Evolutionary conservation across 2,329 filamentous ascomycete genomes (phyloP).

Genomic region (Fusarium subglutinans): DNA sequence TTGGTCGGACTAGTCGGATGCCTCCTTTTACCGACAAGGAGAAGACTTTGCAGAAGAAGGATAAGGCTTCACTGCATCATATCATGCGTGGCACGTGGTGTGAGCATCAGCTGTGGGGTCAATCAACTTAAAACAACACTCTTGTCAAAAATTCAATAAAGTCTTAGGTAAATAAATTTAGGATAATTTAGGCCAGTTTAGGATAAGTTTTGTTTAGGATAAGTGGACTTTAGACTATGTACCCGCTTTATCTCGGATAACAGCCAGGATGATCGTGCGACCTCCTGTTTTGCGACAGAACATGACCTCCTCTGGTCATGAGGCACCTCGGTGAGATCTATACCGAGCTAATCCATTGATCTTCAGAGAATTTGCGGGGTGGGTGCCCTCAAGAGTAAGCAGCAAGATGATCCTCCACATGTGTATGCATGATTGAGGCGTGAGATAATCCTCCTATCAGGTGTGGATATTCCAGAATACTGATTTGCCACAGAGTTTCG

Average conservation of each 20-base stretch:
- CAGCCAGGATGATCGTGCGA: not conserved
- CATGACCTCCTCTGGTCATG: not conserved
- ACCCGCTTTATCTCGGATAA: not conserved
- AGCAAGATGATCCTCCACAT: not conserved
- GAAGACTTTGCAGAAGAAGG: not conserved
- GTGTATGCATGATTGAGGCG: not conserved
- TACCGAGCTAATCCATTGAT: not conserved
- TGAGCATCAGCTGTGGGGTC: too few species aligned
- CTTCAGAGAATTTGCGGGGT: not conserved
- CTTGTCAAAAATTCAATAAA: not conserved
- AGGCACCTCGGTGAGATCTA: not conserved
- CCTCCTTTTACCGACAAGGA: not conserved
- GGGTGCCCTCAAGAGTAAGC: not conserved
- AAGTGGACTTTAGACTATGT: not conserved
- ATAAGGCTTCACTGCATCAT: not conserved
- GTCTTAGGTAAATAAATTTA: not conserved
- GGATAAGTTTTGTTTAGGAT: not conserved
- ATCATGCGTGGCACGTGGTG: too few species aligned
- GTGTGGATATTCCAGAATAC: fast-evolving
- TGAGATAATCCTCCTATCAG: not conserved
- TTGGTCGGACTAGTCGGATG: not conserved
- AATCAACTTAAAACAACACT: too few species aligned
- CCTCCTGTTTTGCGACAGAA: not conserved
- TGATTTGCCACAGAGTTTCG: not conserved
- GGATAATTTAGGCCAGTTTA: not conserved